Evolutionary conservation across 1,284 basidiomycete genomes (phyloP).

Genomic region (Anthracocystis panici-leucophaei): DNA sequence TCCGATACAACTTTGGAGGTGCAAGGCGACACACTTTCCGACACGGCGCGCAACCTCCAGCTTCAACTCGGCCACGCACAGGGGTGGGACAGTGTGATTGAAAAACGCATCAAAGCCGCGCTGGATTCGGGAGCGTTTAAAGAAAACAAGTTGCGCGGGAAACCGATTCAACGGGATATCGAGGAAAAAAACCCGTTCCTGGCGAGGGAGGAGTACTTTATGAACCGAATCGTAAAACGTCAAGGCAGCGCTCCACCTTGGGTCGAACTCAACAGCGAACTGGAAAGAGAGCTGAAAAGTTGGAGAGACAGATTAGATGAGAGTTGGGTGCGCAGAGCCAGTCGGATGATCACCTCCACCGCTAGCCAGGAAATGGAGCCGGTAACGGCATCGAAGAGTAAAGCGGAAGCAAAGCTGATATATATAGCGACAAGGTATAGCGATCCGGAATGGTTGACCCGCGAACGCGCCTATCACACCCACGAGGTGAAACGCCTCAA

Average conservation of each 20-base stretch:
- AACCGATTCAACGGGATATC: constrained; percentile 75
- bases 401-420: neutral
- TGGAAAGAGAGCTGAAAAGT: constrained; percentile 75
- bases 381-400: constrained; percentile 9
- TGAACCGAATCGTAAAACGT: constrained; percentile 88
- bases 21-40: constrained; percentile 71
- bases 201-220: constrained; percentile 71
- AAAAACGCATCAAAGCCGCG: constrained; percentile 74
- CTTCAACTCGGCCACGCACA: constrained; percentile 36
- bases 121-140: constrained; percentile 79
- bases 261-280: constrained; percentile 83
- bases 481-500: constrained; percentile 55
- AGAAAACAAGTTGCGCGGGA: constrained; percentile 80
- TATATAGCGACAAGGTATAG: constrained; percentile 72
- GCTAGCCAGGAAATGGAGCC: constrained; percentile 72
- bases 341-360: constrained; percentile 73
- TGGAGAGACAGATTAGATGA: constrained; percentile 77
- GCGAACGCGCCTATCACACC: constrained; percentile 72
- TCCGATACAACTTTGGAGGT: constrained; percentile 8
- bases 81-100: constrained; percentile 63
- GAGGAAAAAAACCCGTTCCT: constrained; percentile 81
- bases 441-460: constrained; percentile 80
- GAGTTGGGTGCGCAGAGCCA: constrained; percentile 77
- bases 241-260: constrained; percentile 89
- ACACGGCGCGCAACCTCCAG: constrained; percentile 35